These are phyloP conservation scores for Scedosporium boydii DNA, from an alignment of 2,329 filamentous ascomycete genomes.

Conservation along the genomic window DNA sequence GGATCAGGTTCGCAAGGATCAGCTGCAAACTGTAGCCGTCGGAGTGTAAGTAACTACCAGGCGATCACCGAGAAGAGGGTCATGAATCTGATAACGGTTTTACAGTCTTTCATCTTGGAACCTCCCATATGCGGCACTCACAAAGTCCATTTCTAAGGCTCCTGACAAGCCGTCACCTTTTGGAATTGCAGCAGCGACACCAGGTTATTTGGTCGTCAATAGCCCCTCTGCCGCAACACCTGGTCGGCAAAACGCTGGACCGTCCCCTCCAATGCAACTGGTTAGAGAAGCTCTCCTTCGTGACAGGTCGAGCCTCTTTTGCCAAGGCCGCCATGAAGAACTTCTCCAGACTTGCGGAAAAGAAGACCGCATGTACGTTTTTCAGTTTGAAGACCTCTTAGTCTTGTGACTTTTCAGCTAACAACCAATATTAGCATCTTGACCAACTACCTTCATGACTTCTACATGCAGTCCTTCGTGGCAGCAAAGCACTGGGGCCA, in stretches of 20 bases:
- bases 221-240: neutral
- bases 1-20: slow-evolving; percentile 8
- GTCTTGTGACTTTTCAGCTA: neutral
- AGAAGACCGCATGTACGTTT: slow-evolving; percentile 9
- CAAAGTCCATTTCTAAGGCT: neutral
- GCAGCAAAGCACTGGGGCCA: slow-evolving; percentile 16
- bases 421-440: neutral
- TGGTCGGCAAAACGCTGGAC: neutral
- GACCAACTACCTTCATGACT: slow-evolving; percentile 12
- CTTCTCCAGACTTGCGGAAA: slow-evolving; percentile 7
- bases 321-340: slow-evolving; percentile 9
- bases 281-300: slow-evolving; percentile 7
- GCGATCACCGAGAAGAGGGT: neutral
- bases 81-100: neutral
- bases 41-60: neutral
- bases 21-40: neutral
- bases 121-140: neutral
- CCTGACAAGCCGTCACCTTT: neutral
- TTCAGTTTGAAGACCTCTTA: slow-evolving; percentile 6
- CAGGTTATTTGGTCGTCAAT: slow-evolving; percentile 1
- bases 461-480: slow-evolving; percentile 16
- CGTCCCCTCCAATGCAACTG: slow-evolving; percentile 9
- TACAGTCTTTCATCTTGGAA: neutral
- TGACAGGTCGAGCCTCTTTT: slow-evolving; percentile 10
- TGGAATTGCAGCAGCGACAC: neutral